phyloP scores from a whole-genome alignment of 169 alveolate genomes.

The Plasmodium yoelii region DNA sequence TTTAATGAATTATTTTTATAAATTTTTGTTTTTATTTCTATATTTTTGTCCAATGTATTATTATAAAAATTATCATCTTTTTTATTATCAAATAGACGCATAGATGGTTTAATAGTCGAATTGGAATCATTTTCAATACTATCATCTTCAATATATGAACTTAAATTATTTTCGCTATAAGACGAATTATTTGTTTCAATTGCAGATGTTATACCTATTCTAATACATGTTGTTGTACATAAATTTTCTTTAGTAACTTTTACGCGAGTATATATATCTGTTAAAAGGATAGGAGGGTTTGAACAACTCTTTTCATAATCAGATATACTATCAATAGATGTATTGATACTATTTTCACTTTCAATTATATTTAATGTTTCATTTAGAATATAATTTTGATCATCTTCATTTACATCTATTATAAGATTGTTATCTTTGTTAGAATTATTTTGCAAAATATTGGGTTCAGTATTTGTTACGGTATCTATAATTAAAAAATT shows the following conservation, averaged over 20 bases:
- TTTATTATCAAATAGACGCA: not conserved
- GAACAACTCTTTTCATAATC: not conserved
- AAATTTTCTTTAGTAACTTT: not conserved
- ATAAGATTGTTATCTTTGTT: not conserved
- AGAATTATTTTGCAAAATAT: not conserved
- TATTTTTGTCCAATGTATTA: not conserved
- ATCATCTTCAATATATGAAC: not conserved
- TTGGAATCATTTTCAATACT: not conserved
- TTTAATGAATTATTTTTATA: conserved; percentile 21
- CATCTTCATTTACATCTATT: not conserved
- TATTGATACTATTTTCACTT: not conserved
- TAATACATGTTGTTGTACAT: not conserved
- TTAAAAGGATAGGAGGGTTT: not conserved
- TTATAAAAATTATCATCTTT: not conserved
- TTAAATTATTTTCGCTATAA: not conserved
- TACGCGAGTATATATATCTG: not conserved
- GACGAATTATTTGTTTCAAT: not conserved
- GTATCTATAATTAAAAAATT: conserved; percentile 64
- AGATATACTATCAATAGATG: not conserved
- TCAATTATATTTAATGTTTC: conserved; percentile 40
- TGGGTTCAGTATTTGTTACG: not conserved
- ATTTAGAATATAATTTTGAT: conserved; percentile 18
- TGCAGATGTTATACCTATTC: not conserved
- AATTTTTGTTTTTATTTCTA: conserved; percentile 4
- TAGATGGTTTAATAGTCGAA: not conserved